Evolutionary conservation across 306 rosid genomes (phyloP).

Genomic region (Clitoria ternatea): DNA sequence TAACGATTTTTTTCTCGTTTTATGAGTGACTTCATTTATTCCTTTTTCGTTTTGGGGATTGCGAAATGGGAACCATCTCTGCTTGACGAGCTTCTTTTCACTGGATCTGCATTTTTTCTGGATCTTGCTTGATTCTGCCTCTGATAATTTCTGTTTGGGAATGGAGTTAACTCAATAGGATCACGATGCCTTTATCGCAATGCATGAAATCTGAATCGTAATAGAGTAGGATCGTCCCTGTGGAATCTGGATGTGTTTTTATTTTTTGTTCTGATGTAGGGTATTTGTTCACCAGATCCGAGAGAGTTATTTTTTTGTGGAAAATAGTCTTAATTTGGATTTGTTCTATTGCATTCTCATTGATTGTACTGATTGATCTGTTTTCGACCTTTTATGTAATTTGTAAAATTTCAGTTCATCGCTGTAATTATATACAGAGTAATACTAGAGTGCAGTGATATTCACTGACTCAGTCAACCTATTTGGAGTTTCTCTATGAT

Average conservation of each 20-base stretch:
- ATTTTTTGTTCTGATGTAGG: background rate
- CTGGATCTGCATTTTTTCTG: background rate
- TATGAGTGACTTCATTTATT: background rate
- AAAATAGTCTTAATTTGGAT: too few relatives aligned
- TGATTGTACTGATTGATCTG: too few relatives aligned
- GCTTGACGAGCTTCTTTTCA: background rate
- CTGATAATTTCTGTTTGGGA: background rate
- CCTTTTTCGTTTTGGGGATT: background rate
- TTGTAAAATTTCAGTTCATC: too few relatives aligned
- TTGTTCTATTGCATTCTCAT: too few relatives aligned
- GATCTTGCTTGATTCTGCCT: background rate
- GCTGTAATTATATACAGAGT: too few relatives aligned
- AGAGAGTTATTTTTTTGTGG: background rate
- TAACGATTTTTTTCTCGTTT: background rate
- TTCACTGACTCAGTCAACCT: too few relatives aligned
- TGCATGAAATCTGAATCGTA: background rate
- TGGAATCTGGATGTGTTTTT: background rate
- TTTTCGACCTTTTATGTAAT: too few relatives aligned
- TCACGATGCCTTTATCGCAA: background rate
- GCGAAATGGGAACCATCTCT: background rate
- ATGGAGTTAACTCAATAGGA: background rate
- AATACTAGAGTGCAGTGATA: too few relatives aligned
- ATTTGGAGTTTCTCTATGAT: too few relatives aligned
- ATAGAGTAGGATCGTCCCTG: background rate
- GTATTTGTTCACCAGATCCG: background rate